These are phyloP conservation scores for Apostasia ramifera DNA, from an alignment of 106 monocot genomes.

Conservation along the genomic window DNA sequence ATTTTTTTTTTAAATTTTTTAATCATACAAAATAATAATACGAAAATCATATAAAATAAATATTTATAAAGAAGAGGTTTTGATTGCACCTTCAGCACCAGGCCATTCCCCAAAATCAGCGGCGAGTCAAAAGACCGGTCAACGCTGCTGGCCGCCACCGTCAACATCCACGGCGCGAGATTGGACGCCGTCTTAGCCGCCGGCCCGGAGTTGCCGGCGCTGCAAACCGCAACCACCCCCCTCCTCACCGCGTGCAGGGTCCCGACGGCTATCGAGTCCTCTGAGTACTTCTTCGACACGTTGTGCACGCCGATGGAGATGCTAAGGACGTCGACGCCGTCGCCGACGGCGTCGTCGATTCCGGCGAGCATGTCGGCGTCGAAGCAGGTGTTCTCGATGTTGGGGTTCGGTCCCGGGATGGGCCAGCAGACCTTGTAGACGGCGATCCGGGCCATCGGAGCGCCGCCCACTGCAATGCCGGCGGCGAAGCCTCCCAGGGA, in stretches of 20 bases:
- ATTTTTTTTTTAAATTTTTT: no score
- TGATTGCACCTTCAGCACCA: constrained; percentile 26
- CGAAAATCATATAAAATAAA: no score
- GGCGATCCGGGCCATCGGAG: constrained; percentile 62
- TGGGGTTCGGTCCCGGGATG: constrained; percentile 72
- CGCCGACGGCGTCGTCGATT: constrained; percentile 73
- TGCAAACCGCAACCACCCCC: constrained; percentile 52
- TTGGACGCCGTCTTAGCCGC: constrained; percentile 45
- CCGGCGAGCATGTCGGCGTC: constrained; percentile 84
- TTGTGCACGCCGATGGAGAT: constrained; percentile 62
- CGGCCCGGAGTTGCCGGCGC: constrained; percentile 78
- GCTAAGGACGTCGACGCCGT: constrained; percentile 76
- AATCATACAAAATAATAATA: no score
- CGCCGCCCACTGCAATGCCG: constrained; percentile 57
- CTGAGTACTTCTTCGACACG: constrained; percentile 6
- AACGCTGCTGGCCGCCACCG: constrained; percentile 83
- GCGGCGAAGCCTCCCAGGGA: constrained; percentile 58
- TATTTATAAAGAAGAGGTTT: no score
- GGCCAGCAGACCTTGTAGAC: constrained; percentile 92
- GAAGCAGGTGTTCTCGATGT: constrained; percentile 76
- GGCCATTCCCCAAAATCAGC: constrained; percentile 47
- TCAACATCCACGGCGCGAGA: constrained; percentile 84
- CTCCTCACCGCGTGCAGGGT: constrained; percentile 51
- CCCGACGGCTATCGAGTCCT: constrained; percentile 72
- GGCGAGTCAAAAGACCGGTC: constrained; percentile 51